Evolutionary conservation across 1,284 basidiomycete species (phyloP).

Genomic region (Melampsora abietis-canadensis): DNA sequence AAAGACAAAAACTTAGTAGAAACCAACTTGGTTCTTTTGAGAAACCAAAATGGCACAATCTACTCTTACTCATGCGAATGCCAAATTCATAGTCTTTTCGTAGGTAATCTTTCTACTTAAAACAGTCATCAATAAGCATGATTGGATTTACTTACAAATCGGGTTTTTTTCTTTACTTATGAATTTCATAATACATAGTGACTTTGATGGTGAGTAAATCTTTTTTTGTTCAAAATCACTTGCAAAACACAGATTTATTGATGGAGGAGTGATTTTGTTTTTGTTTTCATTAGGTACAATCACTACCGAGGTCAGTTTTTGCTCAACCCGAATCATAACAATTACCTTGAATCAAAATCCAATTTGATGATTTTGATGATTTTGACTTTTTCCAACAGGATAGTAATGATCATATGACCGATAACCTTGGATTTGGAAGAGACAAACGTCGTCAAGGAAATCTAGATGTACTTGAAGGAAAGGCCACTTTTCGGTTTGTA

Average conservation of each 20-base stretch:
- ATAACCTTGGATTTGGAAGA: conserved; percentile 63
- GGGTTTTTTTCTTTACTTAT: background rate
- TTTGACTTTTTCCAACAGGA: no score
- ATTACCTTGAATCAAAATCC: no score
- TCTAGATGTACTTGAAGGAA: conserved; percentile 65
- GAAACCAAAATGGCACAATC: conserved; percentile 11
- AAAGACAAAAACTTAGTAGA: no score
- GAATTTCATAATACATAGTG: conserved; percentile 1
- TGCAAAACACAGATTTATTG: no score
- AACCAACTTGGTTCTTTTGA: no score
- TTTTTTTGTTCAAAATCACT: no score
- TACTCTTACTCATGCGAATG: conserved; percentile 7
- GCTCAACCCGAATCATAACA: background rate
- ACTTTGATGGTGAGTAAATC: conserved; percentile 32
- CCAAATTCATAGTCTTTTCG: conserved; percentile 38
- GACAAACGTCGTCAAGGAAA: conserved; percentile 69
- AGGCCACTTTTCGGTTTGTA: conserved; percentile 66
- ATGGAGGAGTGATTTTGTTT: background rate
- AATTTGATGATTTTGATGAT: no score
- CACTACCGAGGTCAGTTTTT: conserved; percentile 30
- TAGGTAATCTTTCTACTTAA: background rate
- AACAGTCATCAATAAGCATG: background rate
- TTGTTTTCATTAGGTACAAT: conserved; percentile 20
- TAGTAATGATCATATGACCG: conserved; percentile 49
- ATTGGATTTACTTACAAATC: background rate